A percentile compares a stretch with the other conserved stretches of the same genome.
phyloP scores from a whole-genome alignment of 2,329 filamentous ascomycete species.

The Chaetothyriales sp. region DNA sequence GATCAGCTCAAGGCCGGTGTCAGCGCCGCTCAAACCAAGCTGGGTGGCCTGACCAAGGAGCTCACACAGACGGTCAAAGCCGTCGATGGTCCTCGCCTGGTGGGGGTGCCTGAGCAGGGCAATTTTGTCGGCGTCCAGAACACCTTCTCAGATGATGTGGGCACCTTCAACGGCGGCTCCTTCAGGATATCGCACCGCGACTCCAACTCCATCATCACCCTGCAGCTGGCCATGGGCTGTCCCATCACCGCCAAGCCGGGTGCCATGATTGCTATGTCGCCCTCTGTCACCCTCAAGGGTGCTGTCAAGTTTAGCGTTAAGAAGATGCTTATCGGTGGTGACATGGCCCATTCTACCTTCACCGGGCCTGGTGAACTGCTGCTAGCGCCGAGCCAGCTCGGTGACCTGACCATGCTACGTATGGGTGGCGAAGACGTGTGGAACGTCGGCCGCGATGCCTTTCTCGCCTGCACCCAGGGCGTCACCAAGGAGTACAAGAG shows the following conservation, averaged over 20 bases:
- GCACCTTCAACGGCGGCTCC: conserved; percentile 93
- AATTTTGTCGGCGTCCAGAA: conserved; percentile 51
- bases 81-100: conserved; percentile 13
- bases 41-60: background rate
- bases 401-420: conserved; percentile 70
- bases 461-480: conserved; percentile 72
- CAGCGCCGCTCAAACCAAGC: background rate
- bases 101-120: conserved; percentile 30
- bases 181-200: conserved; percentile 88
- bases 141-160: conserved; percentile 64
- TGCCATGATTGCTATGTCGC: conserved; percentile 89
- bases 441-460: conserved; percentile 76
- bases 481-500: conserved; percentile 75
- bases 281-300: conserved; percentile 70
- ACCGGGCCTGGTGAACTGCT: conserved; percentile 85
- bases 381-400: conserved; percentile 62
- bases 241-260: conserved; percentile 70
- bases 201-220: conserved; percentile 72
- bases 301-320: conserved; percentile 74
- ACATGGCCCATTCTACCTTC: conserved; percentile 63
- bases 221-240: conserved; percentile 80
- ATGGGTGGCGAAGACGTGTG: conserved; percentile 53
- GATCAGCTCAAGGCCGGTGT: background rate
- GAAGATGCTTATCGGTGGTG: conserved; percentile 71
- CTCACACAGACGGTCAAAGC: background rate